Evolutionary conservation across 2,329 filamentous ascomycete species (phyloP).

Genomic region (Beauveria medogensis): DNA sequence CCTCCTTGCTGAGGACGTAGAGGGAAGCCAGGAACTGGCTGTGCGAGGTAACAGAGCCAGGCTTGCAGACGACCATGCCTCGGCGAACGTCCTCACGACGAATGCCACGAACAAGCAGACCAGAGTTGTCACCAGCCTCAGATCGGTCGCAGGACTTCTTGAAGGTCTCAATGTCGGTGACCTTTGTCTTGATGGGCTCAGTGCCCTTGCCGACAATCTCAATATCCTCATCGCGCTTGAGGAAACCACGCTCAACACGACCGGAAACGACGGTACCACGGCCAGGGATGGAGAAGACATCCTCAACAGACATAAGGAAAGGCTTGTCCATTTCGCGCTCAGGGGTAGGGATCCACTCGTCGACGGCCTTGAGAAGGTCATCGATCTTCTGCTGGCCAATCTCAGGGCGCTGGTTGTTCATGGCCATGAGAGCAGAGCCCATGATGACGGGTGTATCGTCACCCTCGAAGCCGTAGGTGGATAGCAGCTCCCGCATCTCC

Average conservation of each 20-base stretch:
- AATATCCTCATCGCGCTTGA: slow-evolving; percentile 92
- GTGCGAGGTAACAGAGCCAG: slow-evolving; percentile 78
- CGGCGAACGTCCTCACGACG: slow-evolving; percentile 90
- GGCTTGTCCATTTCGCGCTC: slow-evolving; percentile 93
- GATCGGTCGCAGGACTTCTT: slow-evolving; percentile 99
- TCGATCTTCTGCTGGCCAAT: slow-evolving; percentile 86
- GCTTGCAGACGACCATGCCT: slow-evolving; percentile 88
- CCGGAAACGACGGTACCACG: slow-evolving; percentile 96
- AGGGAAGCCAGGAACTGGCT: slow-evolving; percentile 90
- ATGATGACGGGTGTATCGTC: slow-evolving; percentile 96
- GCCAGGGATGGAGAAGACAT: slow-evolving; percentile 81
- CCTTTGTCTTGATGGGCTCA: slow-evolving; percentile 90
- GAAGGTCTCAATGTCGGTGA: slow-evolving; percentile 99
- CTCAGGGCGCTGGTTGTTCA: slow-evolving; percentile 79
- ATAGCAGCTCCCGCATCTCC: slow-evolving; percentile 98
- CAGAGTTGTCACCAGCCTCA: slow-evolving; percentile 94
- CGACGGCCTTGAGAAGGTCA: slow-evolving; percentile 81
- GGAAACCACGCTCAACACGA: slow-evolving; percentile 87
- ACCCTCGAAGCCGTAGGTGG: slow-evolving; percentile 90
- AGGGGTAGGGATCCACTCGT: slow-evolving; percentile 94
- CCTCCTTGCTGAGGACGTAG: slow-evolving; percentile 96
- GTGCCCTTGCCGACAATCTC: slow-evolving; percentile 85
- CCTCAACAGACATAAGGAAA: slow-evolving; percentile 97
- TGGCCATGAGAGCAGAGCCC: slow-evolving; percentile 90
- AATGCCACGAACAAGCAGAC: slow-evolving; percentile 89